Base-by-base conservation (phyloP, 331 rosid genomes). In the Rosa hybrid region DNA sequence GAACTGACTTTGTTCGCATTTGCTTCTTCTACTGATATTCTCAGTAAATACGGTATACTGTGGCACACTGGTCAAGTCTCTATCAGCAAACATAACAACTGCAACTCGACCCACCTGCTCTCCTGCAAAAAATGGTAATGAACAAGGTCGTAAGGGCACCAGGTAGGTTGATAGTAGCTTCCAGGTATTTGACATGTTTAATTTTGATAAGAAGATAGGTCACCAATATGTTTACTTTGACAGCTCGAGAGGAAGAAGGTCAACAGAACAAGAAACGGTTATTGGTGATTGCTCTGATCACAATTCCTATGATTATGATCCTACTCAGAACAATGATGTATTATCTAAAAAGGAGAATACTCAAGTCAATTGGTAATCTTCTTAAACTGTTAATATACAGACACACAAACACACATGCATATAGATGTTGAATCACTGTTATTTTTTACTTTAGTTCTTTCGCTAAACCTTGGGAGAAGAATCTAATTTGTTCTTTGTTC, bases 141-240 rank as follows among this genome's bases (percentile, higher is more conserved):
- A 34, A 34, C 39, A 34, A 34, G 39, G 39, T 34, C 4, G 39
- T 34, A 34, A 76, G 42, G 53, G 88, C 90, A 77, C 90, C 90
- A 79, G 92, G 91, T 81, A 73, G 20, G 70, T 59, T 16, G 14
- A 41, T 44, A 60, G 25, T 44, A n/a, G 7, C 54, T 56, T 59
- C 69, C 12, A 38, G 25, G 71, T 56, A 54, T 12, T 74, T 7
- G 53, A 1, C 51, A 25, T 21, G 8, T 49, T 72, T 72, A 27
- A 72, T 46, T 23, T 46, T 49, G 54, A 6, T 72, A 71, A 7
- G 57, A 27, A 23, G 21, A 46, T 46, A 46, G 42, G 77, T 72
- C 7, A 23, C 42, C 68, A 63, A 9, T 18, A 63, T 63, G 11
- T 20, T 21, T 57, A 38, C 70, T 48, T 75, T 57, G n/a, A 59